Percentiles rank a stretch among this genome's conserved stretches.
Conservation (phyloP, 192 early-diverging fungal species). For the Chytriomyces sp. region DNA sequence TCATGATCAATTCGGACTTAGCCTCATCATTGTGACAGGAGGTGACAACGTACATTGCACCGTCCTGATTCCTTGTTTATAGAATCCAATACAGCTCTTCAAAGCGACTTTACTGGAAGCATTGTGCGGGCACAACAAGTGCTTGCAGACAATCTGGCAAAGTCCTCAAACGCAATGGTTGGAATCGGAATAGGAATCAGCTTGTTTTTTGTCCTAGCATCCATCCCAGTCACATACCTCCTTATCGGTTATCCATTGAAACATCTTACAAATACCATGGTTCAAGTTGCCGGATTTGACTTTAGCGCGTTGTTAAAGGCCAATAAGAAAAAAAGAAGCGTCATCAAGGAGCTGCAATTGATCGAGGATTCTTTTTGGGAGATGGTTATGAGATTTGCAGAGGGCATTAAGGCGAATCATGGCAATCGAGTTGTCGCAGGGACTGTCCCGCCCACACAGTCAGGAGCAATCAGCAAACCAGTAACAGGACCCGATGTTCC, state of each 20-base stretch:
- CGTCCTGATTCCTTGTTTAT: not conserved
- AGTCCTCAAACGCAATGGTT: not conserved
- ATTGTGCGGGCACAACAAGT: not conserved
- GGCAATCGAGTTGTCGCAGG: too few species aligned
- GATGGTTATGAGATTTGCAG: too few species aligned
- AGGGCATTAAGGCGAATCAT: too few species aligned
- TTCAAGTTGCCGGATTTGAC: not conserved
- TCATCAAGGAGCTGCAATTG: conserved; percentile 17
- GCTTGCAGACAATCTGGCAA: not conserved
- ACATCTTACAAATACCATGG: not conserved
- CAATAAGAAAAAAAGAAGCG: not conserved
- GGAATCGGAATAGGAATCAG: not conserved
- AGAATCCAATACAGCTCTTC: not conserved
- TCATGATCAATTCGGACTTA: not conserved
- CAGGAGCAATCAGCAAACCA: too few species aligned
- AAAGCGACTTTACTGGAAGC: not conserved
- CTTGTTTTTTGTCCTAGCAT: not conserved
- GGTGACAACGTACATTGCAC: not conserved
- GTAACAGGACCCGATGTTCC: too few species aligned
- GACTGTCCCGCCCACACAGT: too few species aligned
- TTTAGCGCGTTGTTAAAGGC: not conserved
- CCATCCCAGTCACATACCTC: not conserved
- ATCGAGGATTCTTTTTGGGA: too few species aligned
- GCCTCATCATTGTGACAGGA: not conserved
- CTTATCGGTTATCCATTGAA: not conserved